Conservation (phyloP, 2,329 filamentous ascomycete species). For the Exophiala oligosperma region DNA sequence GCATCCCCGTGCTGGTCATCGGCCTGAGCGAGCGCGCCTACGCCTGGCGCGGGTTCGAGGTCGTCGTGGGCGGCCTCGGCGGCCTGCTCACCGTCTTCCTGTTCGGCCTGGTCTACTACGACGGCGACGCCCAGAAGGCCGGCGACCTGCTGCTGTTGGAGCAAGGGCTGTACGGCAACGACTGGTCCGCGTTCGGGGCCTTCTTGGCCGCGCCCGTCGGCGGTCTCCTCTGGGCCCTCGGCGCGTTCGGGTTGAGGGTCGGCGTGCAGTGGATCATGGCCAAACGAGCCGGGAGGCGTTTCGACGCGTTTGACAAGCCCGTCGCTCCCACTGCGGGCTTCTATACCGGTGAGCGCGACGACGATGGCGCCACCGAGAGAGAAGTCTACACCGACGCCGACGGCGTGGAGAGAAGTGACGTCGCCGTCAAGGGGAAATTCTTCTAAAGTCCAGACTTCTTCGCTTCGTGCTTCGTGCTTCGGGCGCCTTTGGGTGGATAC, state of each 20-base stretch:
- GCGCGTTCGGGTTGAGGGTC: slow-evolving; percentile 62
- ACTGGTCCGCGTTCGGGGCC: slow-evolving; percentile 79
- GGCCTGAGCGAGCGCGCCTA: slow-evolving; percentile 65
- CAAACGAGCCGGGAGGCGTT: slow-evolving; percentile 59
- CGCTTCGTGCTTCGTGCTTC: too few relatives aligned
- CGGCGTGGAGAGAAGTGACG: slow-evolving; percentile 26
- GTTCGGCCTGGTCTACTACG: slow-evolving; percentile 75
- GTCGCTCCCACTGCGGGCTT: slow-evolving; percentile 21
- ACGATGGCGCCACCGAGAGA: slow-evolving; percentile 4
- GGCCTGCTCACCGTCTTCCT: slow-evolving; percentile 79
- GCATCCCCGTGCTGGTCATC: slow-evolving; percentile 73
- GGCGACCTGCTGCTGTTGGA: slow-evolving; percentile 70
- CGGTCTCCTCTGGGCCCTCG: slow-evolving; percentile 69
- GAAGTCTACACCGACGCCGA: slow-evolving; percentile 20
- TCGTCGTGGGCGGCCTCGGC: slow-evolving; percentile 73
- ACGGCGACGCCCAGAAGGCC: slow-evolving; percentile 61
- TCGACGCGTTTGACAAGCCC: slow-evolving; percentile 67
- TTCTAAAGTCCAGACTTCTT: slow-evolving; percentile 11
- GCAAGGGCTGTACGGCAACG: slow-evolving; percentile 70
- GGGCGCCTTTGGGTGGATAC: too few relatives aligned
- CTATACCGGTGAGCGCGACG: slow-evolving; percentile 20
- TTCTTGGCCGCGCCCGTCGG: slow-evolving; percentile 79
- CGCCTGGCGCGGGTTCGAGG: slow-evolving; percentile 79
- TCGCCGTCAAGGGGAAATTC: slow-evolving; percentile 29
- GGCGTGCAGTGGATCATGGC: slow-evolving; percentile 59